phyloP scores from a whole-genome alignment of 106 monocot genomes.

The Acorus calamus region DNA sequence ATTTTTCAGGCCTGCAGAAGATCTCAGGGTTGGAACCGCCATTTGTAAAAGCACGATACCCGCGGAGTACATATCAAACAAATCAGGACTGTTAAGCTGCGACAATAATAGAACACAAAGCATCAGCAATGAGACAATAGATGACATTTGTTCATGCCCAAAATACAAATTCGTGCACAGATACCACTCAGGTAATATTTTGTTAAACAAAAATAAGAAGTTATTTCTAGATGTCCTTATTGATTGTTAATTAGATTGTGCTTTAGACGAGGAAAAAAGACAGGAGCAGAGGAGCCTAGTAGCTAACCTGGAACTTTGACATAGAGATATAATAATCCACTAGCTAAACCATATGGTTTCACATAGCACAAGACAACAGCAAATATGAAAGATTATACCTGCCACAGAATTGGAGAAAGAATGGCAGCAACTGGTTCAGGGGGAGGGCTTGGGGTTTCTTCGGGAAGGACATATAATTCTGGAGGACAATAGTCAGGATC shows the following conservation, averaged over 20 bases:
- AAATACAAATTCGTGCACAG: not conserved
- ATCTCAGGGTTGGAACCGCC: slow-evolving; percentile 61
- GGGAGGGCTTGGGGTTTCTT: slow-evolving; percentile 83
- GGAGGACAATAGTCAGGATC: slow-evolving; percentile 89
- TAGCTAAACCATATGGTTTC: too few species aligned
- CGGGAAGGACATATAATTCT: slow-evolving; percentile 76
- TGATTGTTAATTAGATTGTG: too few species aligned
- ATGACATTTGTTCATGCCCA: not conserved
- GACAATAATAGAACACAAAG: not conserved
- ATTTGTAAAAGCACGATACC: slow-evolving; percentile 91
- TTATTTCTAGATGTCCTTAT: too few species aligned
- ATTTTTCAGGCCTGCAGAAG: slow-evolving; percentile 59
- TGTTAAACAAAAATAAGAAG: not conserved
- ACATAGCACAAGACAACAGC: too few species aligned
- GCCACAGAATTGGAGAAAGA: slow-evolving; percentile 85
- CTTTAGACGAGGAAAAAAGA: too few species aligned
- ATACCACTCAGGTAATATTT: not conserved
- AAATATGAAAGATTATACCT: slow-evolving; percentile 21
- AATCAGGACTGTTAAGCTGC: slow-evolving; percentile 90
- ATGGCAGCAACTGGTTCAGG: slow-evolving; percentile 88
- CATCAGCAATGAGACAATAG: not conserved
- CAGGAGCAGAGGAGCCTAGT: not conserved
- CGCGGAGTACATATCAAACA: slow-evolving; percentile 94
- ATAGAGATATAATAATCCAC: too few species aligned
- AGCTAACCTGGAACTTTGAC: too few species aligned